Evolutionary conservation across 805 yeast species (phyloP), one percentile per base, ranked within the genome.

Genomic region (Schwanniomyces occidentalis): DNA sequence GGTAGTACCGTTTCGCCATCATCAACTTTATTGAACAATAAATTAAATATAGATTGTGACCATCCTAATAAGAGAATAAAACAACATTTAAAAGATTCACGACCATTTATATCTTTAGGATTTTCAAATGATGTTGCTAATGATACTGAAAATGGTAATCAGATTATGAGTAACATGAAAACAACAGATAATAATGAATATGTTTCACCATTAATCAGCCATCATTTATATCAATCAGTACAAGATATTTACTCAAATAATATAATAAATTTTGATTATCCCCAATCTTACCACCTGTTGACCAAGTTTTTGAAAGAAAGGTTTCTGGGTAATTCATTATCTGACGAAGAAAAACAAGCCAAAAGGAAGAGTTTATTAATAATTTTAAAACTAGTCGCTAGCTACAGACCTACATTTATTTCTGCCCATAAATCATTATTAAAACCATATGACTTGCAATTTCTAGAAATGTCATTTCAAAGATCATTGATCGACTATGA

Each of bases 381-480:
- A 31, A 75, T 80, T 27, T 72, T 78, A 13, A 75, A 78, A 61
- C 62, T 76, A 40, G 70, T 80, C 69, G 84, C 81, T 34, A 65
- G 76, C 48, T 82, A 81, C 51, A 65, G 91, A 35, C 91, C 93
- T 8, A 78, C 86, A 9, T 85, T 85, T 48, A 83, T 82, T 13
- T 78, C 88, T 14, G 82, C 89, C 1, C 85, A 88, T 32, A 78
- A 85, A 47, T 76, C 81, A 5, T 63, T 85, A 27, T 54, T 67
- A 35, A 81, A 77, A 48, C 89, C 84, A 43, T 78, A 78, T 51
- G 93, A 85, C 53, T 59, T 83, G 30, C 73, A 82, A 24, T 76
- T 65, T 33, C 49, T 67, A 31, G 74, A 69, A 41, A 66, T 67
- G 73, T 54, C 70, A 18, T 65, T 69, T 43, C 75, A 65, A 51